Evolutionary conservation across 805 yeast genomes (phyloP), one percentile per base, ranked within the genome.

Genomic region (Saccharomycopsis sp.): DNA sequence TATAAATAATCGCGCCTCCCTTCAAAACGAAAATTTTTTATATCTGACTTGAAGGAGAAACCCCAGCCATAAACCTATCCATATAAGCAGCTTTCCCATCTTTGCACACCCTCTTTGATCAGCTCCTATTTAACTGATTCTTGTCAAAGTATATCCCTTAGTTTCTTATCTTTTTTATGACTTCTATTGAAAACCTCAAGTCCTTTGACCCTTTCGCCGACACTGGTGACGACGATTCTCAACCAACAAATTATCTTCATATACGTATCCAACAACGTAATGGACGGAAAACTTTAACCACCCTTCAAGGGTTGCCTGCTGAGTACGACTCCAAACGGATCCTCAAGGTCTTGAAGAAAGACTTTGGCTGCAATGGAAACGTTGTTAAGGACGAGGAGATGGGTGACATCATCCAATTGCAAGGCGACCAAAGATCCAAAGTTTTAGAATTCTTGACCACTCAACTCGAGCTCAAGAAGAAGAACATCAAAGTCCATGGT

Each of bases 221-320:
- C 77, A 92, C 97, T 78, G 98, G 97, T 81, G 98, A 93, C 84
- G 96, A 94, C 79, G 97, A 93, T 75, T 87, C 96, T 68, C 93
- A 93, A 78, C 88, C 96, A 71, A 85, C 96, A 61, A 91, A 89
- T 80, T 90, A 92, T 79, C 89, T 93, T 76, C 99, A 92, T 77
- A 87, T 93, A 75, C 96, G 99, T 82, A 93, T 96, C 74, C 99
- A 93, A 78, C 99, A 93, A 80, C 93, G 99, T 82, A 93, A 94
- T 80, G 99, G 99, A 73, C 92, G 98, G 79, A 93, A 93, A 78
- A 93, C 98, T 64, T 84, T 93, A 73, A 93, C 99, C 66, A 93
- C 99, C 49, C 98, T 93, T 63, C 98, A 94, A 79, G 99, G 99
- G 71, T 83, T 93, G 62, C 97, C 98, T 65, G 84, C 77, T 64